Percentiles rank a stretch among this genome's conserved stretches.
phyloP scores from a whole-genome alignment of 1,284 basidiomycete genomes.

The Chiua sp. region DNA sequence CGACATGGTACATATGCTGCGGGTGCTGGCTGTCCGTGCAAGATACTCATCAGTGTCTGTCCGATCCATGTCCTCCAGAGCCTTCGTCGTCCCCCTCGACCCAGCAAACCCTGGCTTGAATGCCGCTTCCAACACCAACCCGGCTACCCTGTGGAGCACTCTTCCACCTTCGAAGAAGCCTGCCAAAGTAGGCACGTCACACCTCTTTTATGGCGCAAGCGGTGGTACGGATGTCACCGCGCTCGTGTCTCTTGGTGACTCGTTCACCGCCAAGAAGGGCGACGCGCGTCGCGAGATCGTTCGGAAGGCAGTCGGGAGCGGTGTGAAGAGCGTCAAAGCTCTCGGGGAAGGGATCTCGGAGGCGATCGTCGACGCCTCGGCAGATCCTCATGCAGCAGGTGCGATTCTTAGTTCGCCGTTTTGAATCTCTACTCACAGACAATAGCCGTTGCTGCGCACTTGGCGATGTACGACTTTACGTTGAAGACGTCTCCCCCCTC shows the following conservation, averaged over 20 bases:
- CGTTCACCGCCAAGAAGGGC: constrained; percentile 53
- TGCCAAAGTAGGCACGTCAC: constrained; percentile 65
- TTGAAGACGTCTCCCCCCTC: constrained; percentile 75
- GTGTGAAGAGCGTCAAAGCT: constrained; percentile 65
- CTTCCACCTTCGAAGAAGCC: constrained; percentile 49
- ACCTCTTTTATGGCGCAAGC: constrained; percentile 62
- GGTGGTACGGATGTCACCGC: constrained; percentile 51
- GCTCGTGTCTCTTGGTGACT: constrained; percentile 67
- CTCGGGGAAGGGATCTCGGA: constrained; percentile 62
- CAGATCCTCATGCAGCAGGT: constrained; percentile 80
- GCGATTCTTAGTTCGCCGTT: constrained; percentile 10
- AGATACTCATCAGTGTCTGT: constrained; percentile 25
- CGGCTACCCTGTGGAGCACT: constrained; percentile 49
- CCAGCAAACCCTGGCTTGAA: constrained; percentile 38
- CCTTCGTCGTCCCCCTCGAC: constrained; percentile 51
- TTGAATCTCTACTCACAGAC: not conserved
- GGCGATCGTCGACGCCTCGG: constrained; percentile 63
- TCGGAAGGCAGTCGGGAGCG: constrained; percentile 69
- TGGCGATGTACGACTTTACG: constrained; percentile 76
- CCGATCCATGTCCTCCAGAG: constrained; percentile 43
- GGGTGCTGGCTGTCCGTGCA: constrained; percentile 17
- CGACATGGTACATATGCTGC: constrained; percentile 30
- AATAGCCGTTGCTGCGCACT: constrained; percentile 75
- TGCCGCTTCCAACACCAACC: constrained; percentile 35
- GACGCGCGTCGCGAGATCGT: constrained; percentile 65